These are phyloP conservation scores for Baudoinia panamericana DNA, from an alignment of 495 filamentous ascomycete genomes.

Conservation along the genomic window DNA sequence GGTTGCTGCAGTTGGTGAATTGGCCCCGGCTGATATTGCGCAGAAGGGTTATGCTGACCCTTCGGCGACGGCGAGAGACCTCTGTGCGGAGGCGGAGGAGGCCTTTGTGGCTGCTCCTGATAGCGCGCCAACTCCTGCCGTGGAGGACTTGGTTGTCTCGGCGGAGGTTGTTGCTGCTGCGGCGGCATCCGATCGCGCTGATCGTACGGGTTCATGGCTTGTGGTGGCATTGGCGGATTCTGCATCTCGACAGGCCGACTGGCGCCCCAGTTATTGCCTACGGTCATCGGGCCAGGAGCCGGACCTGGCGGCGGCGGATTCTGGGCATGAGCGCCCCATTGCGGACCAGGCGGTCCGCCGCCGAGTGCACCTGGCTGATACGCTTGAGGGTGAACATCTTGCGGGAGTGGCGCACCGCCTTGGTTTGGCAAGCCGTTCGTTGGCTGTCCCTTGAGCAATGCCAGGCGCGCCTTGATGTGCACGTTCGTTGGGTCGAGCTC, in stretches of 20 bases:
- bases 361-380: conserved; percentile 35
- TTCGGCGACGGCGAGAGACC: conserved; percentile 51
- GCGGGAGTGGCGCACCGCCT: conserved; percentile 54
- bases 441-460: conserved; percentile 69
- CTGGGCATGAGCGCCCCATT: conserved; percentile 49
- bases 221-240: conserved; percentile 52
- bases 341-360: conserved; percentile 61
- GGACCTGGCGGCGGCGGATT: conserved; percentile 47
- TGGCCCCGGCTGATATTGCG: conserved; percentile 47
- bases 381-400: conserved; percentile 55
- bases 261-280: conserved; percentile 57
- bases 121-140: conserved; percentile 56
- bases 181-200: conserved; percentile 56
- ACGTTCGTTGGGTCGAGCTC: conserved; percentile 87
- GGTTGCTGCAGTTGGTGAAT: conserved; percentile 47
- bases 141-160: conserved; percentile 38
- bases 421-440: conserved; percentile 54
- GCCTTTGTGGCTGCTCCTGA: conserved; percentile 47
- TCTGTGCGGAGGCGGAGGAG: conserved; percentile 34
- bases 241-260: conserved; percentile 62
- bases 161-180: conserved; percentile 38
- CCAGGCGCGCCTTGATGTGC: conserved; percentile 89
- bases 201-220: conserved; percentile 61
- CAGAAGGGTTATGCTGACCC: conserved; percentile 41
- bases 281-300: conserved; percentile 24